phyloP scores from a whole-genome alignment of 768 basidiomycete genomes.

The Lactarius deliciosus region DNA sequence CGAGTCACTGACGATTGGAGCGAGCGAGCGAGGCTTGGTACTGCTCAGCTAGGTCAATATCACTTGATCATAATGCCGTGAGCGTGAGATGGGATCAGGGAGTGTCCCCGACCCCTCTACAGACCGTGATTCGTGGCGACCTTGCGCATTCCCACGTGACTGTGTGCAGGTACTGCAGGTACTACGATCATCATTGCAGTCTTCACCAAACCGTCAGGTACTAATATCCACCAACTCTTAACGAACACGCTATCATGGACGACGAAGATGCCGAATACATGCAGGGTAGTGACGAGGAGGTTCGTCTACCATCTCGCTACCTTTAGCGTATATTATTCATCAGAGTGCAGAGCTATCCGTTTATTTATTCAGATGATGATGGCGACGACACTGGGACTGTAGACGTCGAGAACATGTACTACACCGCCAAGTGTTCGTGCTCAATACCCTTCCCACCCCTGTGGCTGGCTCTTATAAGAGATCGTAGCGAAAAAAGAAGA shows the following conservation, averaged over 20 bases:
- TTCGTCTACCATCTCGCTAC: slow-evolving; percentile 34
- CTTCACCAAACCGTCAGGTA: background rate
- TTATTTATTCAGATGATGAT: slow-evolving; percentile 93
- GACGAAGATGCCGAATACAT: slow-evolving; percentile 94
- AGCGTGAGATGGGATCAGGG: background rate
- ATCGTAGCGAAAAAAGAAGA: slow-evolving; percentile 87
- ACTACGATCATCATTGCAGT: background rate
- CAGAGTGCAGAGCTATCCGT: slow-evolving; percentile 77
- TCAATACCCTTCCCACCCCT: background rate
- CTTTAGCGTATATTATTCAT: slow-evolving; percentile 20
- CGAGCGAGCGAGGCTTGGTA: background rate
- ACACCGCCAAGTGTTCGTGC: slow-evolving; percentile 87
- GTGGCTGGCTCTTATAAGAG: background rate
- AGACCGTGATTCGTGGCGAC: background rate
- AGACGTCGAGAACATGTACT: slow-evolving; percentile 98
- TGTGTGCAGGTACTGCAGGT: background rate
- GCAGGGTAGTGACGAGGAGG: slow-evolving; percentile 87
- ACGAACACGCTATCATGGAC: slow-evolving; percentile 55
- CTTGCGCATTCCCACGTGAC: slow-evolving; percentile 13
- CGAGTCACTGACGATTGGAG: background rate
- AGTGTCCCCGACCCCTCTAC: background rate
- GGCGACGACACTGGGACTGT: slow-evolving; percentile 76
- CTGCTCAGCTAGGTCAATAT: background rate
- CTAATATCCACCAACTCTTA: background rate
- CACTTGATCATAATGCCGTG: background rate